Conservation (phyloP, 2,329 filamentous ascomycete species). For the Penicillium sp. region DNA sequence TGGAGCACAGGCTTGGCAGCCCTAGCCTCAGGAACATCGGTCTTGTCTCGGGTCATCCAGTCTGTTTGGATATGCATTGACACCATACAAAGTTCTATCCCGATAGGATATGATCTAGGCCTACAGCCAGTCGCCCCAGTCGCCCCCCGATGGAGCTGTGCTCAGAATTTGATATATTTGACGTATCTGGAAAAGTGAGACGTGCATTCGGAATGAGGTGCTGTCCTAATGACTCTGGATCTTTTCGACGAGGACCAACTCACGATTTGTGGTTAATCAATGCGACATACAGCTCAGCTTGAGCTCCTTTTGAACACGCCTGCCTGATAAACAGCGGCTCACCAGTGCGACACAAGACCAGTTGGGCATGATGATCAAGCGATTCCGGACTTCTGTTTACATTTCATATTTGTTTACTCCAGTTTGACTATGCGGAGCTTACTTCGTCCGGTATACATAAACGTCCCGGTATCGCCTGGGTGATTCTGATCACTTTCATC, state of each 20-base stretch:
- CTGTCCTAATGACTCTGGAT: conserved; percentile 1
- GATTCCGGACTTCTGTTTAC: conserved; percentile 17
- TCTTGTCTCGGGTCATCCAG: conserved; percentile 11
- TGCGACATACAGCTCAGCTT: neutral
- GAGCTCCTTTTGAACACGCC: neutral
- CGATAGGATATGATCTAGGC: conserved; percentile 4
- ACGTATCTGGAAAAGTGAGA: conserved; percentile 15
- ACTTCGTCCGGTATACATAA: conserved; percentile 16
- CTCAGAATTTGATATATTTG: conserved; percentile 10
- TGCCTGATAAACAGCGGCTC: conserved; percentile 13
- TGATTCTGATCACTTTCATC: conserved; percentile 21
- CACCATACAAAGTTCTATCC: neutral
- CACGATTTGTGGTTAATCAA: conserved; percentile 17
- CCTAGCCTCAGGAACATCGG: conserved; percentile 16
- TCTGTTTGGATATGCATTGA: neutral
- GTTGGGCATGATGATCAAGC: conserved; percentile 18
- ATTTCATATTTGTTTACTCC: conserved; percentile 21
- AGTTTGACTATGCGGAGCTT: conserved; percentile 23
- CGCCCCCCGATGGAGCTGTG: conserved; percentile 9
- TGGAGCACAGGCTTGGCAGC: conserved; percentile 23
- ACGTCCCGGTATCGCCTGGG: conserved; percentile 22
- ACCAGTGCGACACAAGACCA: neutral
- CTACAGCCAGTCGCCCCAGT: conserved; percentile 12
- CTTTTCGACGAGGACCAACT: neutral
- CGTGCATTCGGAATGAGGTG: conserved; percentile 3